These are phyloP conservation scores for Colletotrichum sublineola DNA, from an alignment of 2,329 filamentous ascomycete genomes.

Conservation along the genomic window DNA sequence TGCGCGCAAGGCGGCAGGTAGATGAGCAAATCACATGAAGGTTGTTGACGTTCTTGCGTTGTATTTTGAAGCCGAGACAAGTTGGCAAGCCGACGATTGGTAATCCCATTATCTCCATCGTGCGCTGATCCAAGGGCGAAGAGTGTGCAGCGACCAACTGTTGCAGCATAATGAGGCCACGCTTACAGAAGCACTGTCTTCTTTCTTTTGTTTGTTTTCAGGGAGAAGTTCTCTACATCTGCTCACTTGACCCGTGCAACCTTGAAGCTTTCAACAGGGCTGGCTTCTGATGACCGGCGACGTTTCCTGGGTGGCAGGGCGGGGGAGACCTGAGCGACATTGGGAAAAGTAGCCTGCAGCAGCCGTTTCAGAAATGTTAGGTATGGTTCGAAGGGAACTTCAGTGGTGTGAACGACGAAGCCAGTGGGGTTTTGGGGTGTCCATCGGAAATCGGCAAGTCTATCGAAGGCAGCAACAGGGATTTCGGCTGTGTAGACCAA, in stretches of 20 bases:
- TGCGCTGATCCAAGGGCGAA: too few species aligned
- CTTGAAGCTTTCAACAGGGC: background rate
- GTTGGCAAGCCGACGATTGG: too few species aligned
- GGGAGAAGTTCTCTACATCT: background rate
- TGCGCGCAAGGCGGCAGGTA: too few species aligned
- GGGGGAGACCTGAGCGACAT: background rate
- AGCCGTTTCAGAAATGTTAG: background rate
- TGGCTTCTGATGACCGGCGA: background rate
- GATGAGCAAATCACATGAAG: too few species aligned
- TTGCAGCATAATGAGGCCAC: too few species aligned
- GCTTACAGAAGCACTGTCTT: too few species aligned
- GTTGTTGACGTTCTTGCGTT: too few species aligned
- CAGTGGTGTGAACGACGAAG: background rate
- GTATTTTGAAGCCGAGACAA: too few species aligned
- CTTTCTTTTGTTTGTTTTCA: too few species aligned
- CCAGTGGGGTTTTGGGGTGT: background rate
- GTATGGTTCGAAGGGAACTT: background rate
- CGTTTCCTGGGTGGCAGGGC: background rate
- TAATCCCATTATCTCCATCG: too few species aligned
- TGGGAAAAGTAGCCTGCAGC: background rate
- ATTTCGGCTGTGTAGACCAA: background rate
- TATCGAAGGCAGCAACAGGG: background rate
- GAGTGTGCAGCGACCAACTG: too few species aligned
- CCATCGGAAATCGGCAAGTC: background rate
- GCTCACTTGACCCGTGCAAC: background rate